Evolutionary conservation across 176 grass and related monocot species (phyloP).

Genomic region (Chrysopogon serrulatus): DNA sequence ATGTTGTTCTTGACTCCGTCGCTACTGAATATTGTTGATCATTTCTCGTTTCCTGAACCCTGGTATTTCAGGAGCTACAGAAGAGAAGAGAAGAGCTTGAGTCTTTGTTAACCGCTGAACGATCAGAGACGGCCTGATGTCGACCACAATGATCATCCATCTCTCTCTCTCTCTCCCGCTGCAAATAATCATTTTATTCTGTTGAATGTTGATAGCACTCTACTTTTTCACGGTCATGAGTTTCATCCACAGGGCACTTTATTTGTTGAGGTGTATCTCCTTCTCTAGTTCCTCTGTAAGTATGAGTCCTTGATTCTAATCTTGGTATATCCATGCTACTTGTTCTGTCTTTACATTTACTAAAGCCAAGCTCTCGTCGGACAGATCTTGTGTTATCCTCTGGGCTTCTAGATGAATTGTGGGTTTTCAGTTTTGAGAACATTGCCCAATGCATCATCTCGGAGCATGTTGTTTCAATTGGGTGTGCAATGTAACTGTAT

Average conservation of each 20-base stretch:
- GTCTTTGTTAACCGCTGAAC: constrained; percentile 58
- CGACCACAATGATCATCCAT: not conserved
- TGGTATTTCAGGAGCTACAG: constrained; percentile 68
- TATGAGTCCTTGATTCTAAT: not conserved
- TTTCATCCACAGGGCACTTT: not conserved
- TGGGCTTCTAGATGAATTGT: too few species aligned
- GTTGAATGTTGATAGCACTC: not conserved
- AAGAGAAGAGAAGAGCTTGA: constrained; percentile 82
- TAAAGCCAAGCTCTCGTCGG: not conserved
- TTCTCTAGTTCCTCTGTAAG: constrained; percentile 2
- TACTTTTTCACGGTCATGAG: not conserved
- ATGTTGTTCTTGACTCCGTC: not conserved
- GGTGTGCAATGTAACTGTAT: too few species aligned
- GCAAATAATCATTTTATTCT: constrained; percentile 9
- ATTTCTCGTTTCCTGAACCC: not conserved
- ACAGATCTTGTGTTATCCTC: too few species aligned
- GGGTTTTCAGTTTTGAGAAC: too few species aligned
- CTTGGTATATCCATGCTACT: not conserved
- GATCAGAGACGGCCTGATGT: constrained; percentile 29
- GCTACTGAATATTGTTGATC: not conserved
- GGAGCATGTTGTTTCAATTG: too few species aligned
- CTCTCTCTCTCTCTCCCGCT: not conserved
- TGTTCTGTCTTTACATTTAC: not conserved
- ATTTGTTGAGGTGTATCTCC: not conserved
- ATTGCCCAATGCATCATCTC: too few species aligned